phyloP scores from a whole-genome alignment of 2,329 filamentous ascomycete species.

The Penicillium sp. region DNA sequence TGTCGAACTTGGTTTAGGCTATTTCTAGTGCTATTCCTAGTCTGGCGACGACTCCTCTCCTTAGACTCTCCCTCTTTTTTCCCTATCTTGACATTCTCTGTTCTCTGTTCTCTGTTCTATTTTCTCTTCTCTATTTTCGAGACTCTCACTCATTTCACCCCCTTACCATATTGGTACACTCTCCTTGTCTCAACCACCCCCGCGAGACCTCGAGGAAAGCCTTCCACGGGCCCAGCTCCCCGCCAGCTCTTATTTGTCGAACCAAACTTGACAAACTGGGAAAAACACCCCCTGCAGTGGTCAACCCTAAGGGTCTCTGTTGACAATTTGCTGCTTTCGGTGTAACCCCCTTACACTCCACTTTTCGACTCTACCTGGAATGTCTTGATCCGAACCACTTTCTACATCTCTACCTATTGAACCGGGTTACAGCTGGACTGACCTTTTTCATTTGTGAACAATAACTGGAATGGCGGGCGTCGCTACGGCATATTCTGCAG shows the following conservation, averaged over 20 bases:
- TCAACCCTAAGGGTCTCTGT: conserved; percentile 18
- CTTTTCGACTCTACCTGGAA: conserved; percentile 25
- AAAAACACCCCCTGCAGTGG: neutral
- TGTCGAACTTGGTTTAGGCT: conserved; percentile 1
- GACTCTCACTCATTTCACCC: neutral
- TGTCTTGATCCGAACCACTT: conserved; percentile 29
- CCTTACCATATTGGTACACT: neutral
- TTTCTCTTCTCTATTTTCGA: neutral
- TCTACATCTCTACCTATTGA: conserved; percentile 12
- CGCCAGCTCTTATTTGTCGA: neutral
- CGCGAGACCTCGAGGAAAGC: neutral
- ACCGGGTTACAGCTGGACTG: conserved; percentile 39
- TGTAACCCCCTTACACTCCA: conserved; percentile 15
- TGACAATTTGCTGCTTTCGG: conserved; percentile 39
- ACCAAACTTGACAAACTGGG: neutral
- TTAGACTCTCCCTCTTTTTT: neutral
- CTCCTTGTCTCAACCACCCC: neutral
- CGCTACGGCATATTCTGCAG: conserved; percentile 40
- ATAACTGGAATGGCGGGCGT: conserved; percentile 42
- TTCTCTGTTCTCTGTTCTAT: neutral
- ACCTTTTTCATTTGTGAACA: conserved; percentile 24
- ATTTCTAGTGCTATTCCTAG: conserved; percentile 1
- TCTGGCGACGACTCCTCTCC: neutral
- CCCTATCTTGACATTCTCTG: neutral
- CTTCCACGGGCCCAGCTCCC: neutral